Base-by-base conservation (phyloP, 768 basidiomycete genomes). In the Tricholoma terreum region DNA sequence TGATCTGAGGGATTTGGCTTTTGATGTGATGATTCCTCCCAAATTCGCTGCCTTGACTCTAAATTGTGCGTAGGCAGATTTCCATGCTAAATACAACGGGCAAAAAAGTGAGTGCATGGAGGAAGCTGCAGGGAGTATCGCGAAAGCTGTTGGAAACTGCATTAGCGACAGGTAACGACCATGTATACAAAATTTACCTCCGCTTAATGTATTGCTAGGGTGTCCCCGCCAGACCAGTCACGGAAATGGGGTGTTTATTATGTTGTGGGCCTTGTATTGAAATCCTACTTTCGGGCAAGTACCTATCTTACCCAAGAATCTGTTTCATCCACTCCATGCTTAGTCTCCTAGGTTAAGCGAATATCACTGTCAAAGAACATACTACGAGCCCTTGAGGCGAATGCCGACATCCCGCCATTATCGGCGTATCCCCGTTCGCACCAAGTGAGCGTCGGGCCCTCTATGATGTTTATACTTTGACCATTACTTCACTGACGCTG, bases 241-340 rank as follows among this genome's bases (percentile, higher is more conserved):
- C 77, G 93, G 64, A 91, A 91, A 75, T 90, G 94, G 93, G 87
- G 94, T 0, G 82, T 94, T 1, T 98, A 98, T 74, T 92, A 94
- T 65, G 84, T 97, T 12, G 94, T 95, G 0, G 90, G 89, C 14
- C 77, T 96, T 50, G 87, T 94, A 55, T 75, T 99, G 71, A 98
- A 98, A 71, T 90, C 86, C 49, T 98, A 98, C 75, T 98, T 98
- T 80, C 86, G 87, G 63, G 95, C 85, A 72, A 70, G 88, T 78
- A 42, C 54, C n/a, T 34, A 34, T 54, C 54, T 55, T 38, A 7
- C 46, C 17, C 49, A 30, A n/a, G 31, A 15, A 22, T 49, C 22
- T 36, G 33, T 27, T 53, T 60, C 22, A 38, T 46, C 35, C 54
- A 52, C 22, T 36, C 1, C 21, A 34, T 43, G 48, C 46, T 49